Conservation (phyloP, 2,329 filamentous ascomycete species). For the Aureobasidium sp. region DNA sequence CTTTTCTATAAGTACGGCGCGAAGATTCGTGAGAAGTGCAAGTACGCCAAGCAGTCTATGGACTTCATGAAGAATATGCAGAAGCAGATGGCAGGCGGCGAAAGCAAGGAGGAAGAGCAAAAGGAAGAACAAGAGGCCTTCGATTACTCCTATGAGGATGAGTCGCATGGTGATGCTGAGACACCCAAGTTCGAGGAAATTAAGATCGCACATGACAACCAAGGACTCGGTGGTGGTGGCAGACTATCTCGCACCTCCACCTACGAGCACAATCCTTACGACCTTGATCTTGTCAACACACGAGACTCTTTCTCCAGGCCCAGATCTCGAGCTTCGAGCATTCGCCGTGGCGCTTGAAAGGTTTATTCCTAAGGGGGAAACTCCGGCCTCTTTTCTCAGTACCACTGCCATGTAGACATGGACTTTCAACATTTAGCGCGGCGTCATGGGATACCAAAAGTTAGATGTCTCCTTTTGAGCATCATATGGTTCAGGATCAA, state of each 20-base stretch:
- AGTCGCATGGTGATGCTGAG: conserved; percentile 7
- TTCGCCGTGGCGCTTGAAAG: conserved; percentile 1
- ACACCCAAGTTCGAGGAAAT: conserved; percentile 32
- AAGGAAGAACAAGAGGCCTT: conserved; percentile 27
- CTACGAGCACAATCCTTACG: conserved; percentile 41
- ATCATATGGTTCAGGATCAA: not conserved
- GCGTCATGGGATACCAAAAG: conserved; percentile 11
- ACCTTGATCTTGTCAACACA: conserved; percentile 44
- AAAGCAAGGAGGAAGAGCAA: conserved; percentile 21
- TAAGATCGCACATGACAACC: conserved; percentile 27
- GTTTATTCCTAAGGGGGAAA: not conserved
- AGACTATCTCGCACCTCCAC: conserved; percentile 20
- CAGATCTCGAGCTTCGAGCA: conserved; percentile 9
- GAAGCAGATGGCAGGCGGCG: conserved; percentile 21
- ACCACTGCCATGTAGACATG: not conserved
- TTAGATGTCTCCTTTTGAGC: not conserved
- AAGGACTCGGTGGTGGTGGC: not conserved
- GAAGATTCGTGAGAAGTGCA: conserved; percentile 58
- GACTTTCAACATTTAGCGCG: not conserved
- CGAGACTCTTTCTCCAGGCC: conserved; percentile 36
- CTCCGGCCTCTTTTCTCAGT: not conserved
- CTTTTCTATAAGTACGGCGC: conserved; percentile 68
- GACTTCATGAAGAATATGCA: conserved; percentile 48
- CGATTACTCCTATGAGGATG: conserved; percentile 23
- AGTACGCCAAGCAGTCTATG: conserved; percentile 62